Base-by-base conservation (phyloP, 306 rosid species). In the Vigna reflexopilosa region DNA sequence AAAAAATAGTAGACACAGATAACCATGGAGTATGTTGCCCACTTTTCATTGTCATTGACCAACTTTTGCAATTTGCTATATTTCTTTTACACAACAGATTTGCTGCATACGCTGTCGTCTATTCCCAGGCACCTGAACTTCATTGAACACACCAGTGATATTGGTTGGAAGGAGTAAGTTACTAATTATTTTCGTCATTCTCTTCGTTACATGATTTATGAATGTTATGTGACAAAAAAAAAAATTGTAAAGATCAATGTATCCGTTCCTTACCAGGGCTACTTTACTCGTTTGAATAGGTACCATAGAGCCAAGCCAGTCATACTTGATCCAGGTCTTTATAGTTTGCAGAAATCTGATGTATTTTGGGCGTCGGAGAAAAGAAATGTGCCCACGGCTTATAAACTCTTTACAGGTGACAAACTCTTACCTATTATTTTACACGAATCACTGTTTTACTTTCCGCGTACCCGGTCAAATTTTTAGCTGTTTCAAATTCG, bases 131-230 rank as follows among this genome's bases (percentile, higher is more conserved):
- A 79, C 80, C 81, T 91, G 40, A 90, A 89, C 72, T 91, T 90
- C 56, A 88, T 89, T 34, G 93, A 91, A 86, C 71, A 66, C 52
- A 65, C 70, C 30, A 65, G 70, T 65, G 70, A 65, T 17, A 65
- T 65, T 65, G 70, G 97, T 81, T 91, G 97, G 97, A 91, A 91
- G 79, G 97, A 91, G 94, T 91, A 86, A 62, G 90, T 80, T 62
- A 73, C 76, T 76, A 67, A 64, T 67, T 80, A 48, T 22, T 52
- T 67, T 28, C 22, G 24, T 52, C 65, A 22, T 76, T 68, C 32
- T 52, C 59, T 76, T 71, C 38, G 67, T 62, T 54, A 38, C 75
- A 48, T 42, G n/a, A 66, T 73, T 72, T 5, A 55, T 32, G 16
- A 10, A 38, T 77, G 74, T 38, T 64, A 58, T 10, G 34, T 72